A percentile compares a stretch with the other conserved stretches of the same genome.
Evolutionary conservation across 2,329 filamentous ascomycete species (phyloP).

Genomic region (Arthrobotrys iridis): DNA sequence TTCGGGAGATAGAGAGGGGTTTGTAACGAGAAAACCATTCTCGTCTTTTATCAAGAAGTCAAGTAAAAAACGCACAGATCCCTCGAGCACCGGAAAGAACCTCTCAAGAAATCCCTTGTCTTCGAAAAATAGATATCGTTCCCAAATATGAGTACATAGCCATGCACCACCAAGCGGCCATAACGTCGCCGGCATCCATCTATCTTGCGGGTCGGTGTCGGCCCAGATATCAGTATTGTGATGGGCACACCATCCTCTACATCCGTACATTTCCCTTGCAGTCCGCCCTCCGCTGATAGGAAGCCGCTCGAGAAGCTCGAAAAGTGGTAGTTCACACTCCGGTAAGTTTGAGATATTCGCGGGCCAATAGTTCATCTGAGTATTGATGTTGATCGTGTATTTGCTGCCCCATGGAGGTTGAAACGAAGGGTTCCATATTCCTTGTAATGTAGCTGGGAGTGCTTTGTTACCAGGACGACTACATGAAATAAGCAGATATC

Average conservation of each 20-base stretch:
- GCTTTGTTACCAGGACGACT: constrained; percentile 57
- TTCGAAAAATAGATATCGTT: constrained; percentile 61
- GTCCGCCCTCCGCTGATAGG: constrained; percentile 60
- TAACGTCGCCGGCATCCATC: constrained; percentile 59
- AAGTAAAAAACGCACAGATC: constrained; percentile 61
- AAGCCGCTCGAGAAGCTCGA: constrained; percentile 62
- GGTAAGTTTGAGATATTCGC: constrained; percentile 59
- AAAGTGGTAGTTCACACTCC: constrained; percentile 63
- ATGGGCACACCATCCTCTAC: constrained; percentile 61
- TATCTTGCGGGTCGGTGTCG: constrained; percentile 61
- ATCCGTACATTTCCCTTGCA: constrained; percentile 61
- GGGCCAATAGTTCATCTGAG: constrained; percentile 68
- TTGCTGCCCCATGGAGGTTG: constrained; percentile 65
- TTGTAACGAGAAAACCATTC: constrained; percentile 59
- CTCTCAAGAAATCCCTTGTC: constrained; percentile 59
- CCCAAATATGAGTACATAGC: constrained; percentile 62
- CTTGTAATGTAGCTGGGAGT: constrained; percentile 64
- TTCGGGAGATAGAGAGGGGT: constrained; percentile 62
- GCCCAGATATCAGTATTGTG: constrained; percentile 63
- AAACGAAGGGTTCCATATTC: constrained; percentile 64
- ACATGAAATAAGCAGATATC: constrained; percentile 62
- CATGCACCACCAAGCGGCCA: constrained; percentile 64
- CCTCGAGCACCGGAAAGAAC: constrained; percentile 60
- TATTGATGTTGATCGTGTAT: constrained; percentile 67
- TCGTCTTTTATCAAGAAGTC: constrained; percentile 61